Base-by-base conservation (phyloP, 2,329 filamentous ascomycete species). In the Alternaria burnsii region DNA sequence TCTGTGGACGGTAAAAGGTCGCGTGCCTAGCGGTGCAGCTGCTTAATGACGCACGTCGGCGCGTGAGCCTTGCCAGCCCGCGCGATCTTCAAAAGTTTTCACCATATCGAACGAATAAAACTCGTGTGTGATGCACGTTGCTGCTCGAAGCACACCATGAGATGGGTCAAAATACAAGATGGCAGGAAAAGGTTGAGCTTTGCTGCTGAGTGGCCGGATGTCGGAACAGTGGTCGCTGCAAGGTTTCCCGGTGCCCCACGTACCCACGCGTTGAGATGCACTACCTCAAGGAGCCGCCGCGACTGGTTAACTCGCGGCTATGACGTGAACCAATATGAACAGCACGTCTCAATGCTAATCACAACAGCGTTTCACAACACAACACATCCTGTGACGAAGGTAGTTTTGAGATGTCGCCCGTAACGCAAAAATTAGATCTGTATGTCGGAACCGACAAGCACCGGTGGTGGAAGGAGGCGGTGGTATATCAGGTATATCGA, bases 391-490 rank as follows among this genome's bases (percentile, higher is more conserved):
- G 16, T 18, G 14, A 38, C 6, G 4, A 38, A 22, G 14, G 20
- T 42, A 8, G 11, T 20, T 14, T 7, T 20, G 22, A 16, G 22
- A 69, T 68, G 54, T 52, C 62, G 3, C 34, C 14, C 26, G n/a
- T 55, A 32, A 2, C 58, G n/a, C 52, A 48, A 36, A 63, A 61
- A 38, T 71, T 71, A 36, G 65, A 70, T 18, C 55, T 76, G 2
- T 74, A 72, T 46, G 73, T 76, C 24, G 73, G 74, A 9, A 70
- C 68, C 2, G 74, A 78, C 53, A 76, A 74, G 51, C 74, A 78
- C 54, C 55, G 62, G 26, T 88, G 86, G 86, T 88, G 87, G 86
- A 87, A 88, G 66, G 86, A 88, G 70, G 83, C 83, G 52, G 81
- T 84, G 7, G 83, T 88, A 9, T 89, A 89, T 68, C 86, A 88